Percentiles rank a stretch among this genome's conserved stretches.
These are phyloP conservation scores for Triticum dicoccoides DNA, from an alignment of 176 grass and related monocot species.

Conservation along the genomic window DNA sequence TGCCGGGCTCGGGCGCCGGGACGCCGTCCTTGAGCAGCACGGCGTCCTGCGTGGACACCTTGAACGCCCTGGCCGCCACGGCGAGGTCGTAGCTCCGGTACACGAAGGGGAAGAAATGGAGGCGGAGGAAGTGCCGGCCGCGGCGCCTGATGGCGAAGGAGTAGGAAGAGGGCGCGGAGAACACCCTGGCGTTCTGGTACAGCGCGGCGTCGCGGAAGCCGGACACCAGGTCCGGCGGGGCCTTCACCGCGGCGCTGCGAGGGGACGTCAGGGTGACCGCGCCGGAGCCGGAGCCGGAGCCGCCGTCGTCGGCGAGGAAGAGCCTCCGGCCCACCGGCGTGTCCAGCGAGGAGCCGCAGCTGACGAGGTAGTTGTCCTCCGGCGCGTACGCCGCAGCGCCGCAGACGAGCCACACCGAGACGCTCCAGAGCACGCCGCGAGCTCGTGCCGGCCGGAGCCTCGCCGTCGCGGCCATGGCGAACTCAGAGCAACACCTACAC, in stretches of 20 bases:
- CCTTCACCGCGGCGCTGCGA: conserved; percentile 28
- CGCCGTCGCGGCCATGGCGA: neutral
- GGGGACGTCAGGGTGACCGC: conserved; percentile 42
- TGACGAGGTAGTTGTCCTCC: conserved; percentile 67
- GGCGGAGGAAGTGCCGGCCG: conserved; percentile 77
- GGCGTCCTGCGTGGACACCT: conserved; percentile 77
- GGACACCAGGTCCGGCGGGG: conserved; percentile 9
- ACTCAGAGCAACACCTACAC: too few relatives aligned
- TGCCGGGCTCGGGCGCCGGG: neutral
- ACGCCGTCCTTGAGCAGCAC: conserved; percentile 46
- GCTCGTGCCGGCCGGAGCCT: conserved; percentile 17
- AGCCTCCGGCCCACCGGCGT: conserved; percentile 49
- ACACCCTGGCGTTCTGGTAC: conserved; percentile 67
- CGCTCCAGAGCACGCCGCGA: neutral
- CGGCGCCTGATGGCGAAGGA: conserved; percentile 50
- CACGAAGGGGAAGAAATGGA: conserved; percentile 71
- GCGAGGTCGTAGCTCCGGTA: conserved; percentile 44
- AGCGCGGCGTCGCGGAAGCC: conserved; percentile 22
- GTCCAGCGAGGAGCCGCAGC: conserved; percentile 57
- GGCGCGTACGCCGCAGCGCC: conserved; percentile 33
- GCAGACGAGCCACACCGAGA: neutral
- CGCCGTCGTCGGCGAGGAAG: conserved; percentile 51
- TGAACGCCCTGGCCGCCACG: conserved; percentile 37
- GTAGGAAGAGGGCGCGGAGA: conserved; percentile 71
- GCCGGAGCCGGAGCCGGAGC: neutral